Evolutionary conservation across 2,329 filamentous ascomycete species (phyloP), one percentile per base, ranked within the genome.

Genomic region (Aspergillus clavatus): DNA sequence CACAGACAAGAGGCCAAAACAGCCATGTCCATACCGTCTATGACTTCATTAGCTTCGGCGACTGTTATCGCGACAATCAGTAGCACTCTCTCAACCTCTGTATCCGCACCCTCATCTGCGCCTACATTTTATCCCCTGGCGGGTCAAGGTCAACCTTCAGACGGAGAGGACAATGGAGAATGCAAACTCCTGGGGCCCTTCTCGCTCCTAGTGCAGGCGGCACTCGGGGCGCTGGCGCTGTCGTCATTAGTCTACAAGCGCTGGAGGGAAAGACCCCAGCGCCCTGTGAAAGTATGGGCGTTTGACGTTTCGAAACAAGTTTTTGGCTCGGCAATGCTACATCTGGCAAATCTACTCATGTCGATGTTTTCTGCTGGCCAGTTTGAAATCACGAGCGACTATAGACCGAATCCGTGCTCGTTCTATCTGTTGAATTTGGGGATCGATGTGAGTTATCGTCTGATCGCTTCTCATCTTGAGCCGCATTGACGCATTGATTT

Each of bases 271-370:
- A 79, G 87, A 46, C 91, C 93, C 1, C 91, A 96, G 66, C 80
- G 93, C 44, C 91, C 91, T 1, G 63, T 97, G 61, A 95, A 94
- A 77, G 89, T 98, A 54, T 98, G 93, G 91, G 90, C 87, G 67
- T 98, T 97, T 67, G 93, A 98, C 64, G 93, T 84, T 19, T 95
- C 89, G 24, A 98, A 98, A 74, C 93, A 98, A 74, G 89, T 98
- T 43, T 87, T 97, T 60, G 93, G 93, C 18, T 94, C 89, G 23
- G 84, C 89, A 37, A 77, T 98, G 66, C 82, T 96, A 26, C 93
- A 98, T 70, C 77, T 91, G 36, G 87, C 90, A 56, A 98, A 98
- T 64, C 78, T 98, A 42, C 82, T 95, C 67, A 95, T 98, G 86
- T 94, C 89, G 38, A 89, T 97, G 87, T 78, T 98, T 56, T 94